phyloP scores from a whole-genome alignment of 2,329 filamentous ascomycete species.

The Neonectria coccinea region DNA sequence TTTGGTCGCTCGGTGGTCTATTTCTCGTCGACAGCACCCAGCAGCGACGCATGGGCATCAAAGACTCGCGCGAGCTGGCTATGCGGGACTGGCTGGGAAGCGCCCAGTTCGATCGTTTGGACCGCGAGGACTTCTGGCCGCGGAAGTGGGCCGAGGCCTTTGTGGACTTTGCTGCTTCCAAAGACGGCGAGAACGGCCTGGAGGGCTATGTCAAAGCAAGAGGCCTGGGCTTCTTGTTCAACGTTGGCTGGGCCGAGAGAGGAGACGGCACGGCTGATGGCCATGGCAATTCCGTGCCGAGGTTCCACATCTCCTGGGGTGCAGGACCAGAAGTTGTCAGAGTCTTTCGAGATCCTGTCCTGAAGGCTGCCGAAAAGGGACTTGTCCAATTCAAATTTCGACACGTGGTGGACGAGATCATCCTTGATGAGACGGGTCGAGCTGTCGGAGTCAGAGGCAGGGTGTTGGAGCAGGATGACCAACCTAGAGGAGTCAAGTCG shows the following conservation, averaged over 20 bases:
- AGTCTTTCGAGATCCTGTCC: conserved; percentile 67
- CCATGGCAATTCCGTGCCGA: conserved; percentile 71
- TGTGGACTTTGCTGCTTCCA: conserved; percentile 66
- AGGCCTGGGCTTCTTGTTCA: conserved; percentile 65
- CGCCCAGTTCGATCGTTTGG: conserved; percentile 68
- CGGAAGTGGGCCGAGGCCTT: conserved; percentile 72
- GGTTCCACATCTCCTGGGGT: conserved; percentile 74
- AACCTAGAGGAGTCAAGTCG: conserved; percentile 64
- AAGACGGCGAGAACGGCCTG: conserved; percentile 59
- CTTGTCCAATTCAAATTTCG: conserved; percentile 67
- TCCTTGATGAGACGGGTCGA: conserved; percentile 64
- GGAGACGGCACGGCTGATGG: conserved; percentile 67
- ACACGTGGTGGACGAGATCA: conserved; percentile 67
- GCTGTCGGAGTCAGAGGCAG: conserved; percentile 66
- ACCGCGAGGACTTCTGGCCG: conserved; percentile 67
- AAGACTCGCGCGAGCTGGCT: conserved; percentile 67
- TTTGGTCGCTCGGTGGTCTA: conserved; percentile 72
- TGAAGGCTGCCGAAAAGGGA: conserved; percentile 63
- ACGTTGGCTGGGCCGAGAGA: conserved; percentile 72
- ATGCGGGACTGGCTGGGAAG: conserved; percentile 70
- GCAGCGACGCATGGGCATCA: conserved; percentile 69
- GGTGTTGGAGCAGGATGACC: conserved; percentile 63
- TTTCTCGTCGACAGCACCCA: conserved; percentile 69
- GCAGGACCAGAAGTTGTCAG: conserved; percentile 70
- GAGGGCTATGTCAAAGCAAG: conserved; percentile 66